Evolutionary conservation across 306 rosid genomes (phyloP).

Genomic region (Senna tora): DNA sequence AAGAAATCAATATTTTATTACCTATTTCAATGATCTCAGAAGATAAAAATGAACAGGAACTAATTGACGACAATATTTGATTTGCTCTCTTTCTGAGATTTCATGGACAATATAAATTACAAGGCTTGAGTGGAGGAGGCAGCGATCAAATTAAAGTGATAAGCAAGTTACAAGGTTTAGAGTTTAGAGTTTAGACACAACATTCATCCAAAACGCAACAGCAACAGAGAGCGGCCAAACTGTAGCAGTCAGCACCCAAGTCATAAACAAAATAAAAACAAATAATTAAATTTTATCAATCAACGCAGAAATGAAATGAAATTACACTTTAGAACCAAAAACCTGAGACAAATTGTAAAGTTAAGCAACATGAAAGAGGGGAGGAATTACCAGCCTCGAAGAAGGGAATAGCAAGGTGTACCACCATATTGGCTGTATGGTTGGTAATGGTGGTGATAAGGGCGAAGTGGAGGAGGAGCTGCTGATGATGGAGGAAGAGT

Average conservation of each 20-base stretch:
- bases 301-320: no score
- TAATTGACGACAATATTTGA: no score
- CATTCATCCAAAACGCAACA: constrained; percentile 51
- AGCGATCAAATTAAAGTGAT: not conserved
- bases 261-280: no score
- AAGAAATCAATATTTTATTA: no score
- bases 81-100: no score
- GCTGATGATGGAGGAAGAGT: constrained; percentile 35
- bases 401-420: constrained; percentile 26
- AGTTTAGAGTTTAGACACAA: constrained; percentile 25
- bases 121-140: not conserved
- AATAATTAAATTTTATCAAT: no score
- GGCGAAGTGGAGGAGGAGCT: not conserved
- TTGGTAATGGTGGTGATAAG: constrained; percentile 21
- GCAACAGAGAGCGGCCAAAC: constrained; percentile 50
- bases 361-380: not conserved
- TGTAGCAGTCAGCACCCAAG: no score
- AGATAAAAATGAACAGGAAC: no score
- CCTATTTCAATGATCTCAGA: no score
- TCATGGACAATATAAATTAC: no score
- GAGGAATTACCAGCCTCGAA: constrained; percentile 37
- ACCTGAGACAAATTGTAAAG: no score
- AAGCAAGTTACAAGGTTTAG: not conserved
- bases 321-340: no score
- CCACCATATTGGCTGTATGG: constrained; percentile 9